Base-by-base conservation (phyloP, 345 rosid species). In the Noccaea caerulescens region DNA sequence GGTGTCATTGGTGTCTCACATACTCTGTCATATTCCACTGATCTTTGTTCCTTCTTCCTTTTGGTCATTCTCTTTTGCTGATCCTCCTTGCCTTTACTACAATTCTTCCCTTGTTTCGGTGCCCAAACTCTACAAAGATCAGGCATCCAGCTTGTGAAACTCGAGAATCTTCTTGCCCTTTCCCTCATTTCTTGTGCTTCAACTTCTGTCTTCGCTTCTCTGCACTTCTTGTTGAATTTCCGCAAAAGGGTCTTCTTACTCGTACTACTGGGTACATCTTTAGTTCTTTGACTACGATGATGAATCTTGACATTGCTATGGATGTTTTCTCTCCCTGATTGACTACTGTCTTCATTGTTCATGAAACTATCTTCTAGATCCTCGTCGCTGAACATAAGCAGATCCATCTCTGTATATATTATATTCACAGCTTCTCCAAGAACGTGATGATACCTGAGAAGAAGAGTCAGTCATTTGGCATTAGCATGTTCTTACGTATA, bases 41-140 rank as follows among this genome's bases (percentile, higher is more conserved):
- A 76, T 18, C 82, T 82, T 71, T 77, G 43, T 18, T 36, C 66
- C 12, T 75, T 84, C 58, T 83, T 88, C 71, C 88, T 84, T 77
- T 81, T 89, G 3, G 84, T 64, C 7, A 65, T 74, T 83, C 84
- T 88, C 63, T 69, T 47, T 14, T 57, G 51, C 69, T 57, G 50
- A 60, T 80, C 77, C 10, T 43, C 61, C 45, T 75, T 75, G 45
- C 62, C 70, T 55, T 68, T 69, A 3, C 77, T 69, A 4, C 77
- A 45, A 76, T 84, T 47, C 44, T 69, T 78, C 0, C 55, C 67
- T 66, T 83, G 90, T 82, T 88, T 91, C 16, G 98, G 93, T 27
- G 92, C 96, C 97, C 98, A 94, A 50, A 94, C 96, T 80, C 90
- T 82, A 76, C 81, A 91, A 69, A 94, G 82, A 80, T 94, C 93